A percentile compares a stretch with the other conserved stretches of the same genome.
Evolutionary conservation across 441 rosid species (phyloP).

Genomic region (Raphanus hybrid): DNA sequence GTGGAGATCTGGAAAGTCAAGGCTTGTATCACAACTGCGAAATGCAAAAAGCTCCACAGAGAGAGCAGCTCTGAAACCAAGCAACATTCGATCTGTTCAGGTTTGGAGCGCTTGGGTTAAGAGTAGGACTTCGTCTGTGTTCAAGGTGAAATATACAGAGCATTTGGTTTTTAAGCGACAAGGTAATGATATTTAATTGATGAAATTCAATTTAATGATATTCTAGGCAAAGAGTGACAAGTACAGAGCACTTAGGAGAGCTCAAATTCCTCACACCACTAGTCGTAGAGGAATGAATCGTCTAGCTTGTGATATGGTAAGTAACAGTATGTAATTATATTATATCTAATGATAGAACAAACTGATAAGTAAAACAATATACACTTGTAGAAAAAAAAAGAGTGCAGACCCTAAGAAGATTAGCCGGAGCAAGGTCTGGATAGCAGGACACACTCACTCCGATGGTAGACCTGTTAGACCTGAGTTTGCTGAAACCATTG

Average conservation of each 20-base stretch:
- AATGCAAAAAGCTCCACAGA: not conserved
- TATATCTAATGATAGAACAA: not conserved
- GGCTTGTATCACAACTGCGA: not conserved
- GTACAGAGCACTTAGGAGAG: not conserved
- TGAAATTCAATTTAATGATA: not conserved
- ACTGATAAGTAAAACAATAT: not conserved
- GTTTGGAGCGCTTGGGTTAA: too few relatives aligned
- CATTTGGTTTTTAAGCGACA: not conserved
- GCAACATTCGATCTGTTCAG: not conserved
- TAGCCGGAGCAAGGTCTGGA: not conserved
- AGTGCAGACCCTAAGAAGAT: not conserved
- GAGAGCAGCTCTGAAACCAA: not conserved
- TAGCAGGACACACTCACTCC: not conserved
- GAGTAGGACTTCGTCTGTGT: not conserved
- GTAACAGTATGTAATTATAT: not conserved
- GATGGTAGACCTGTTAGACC: not conserved
- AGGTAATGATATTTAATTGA: not conserved
- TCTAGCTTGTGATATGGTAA: not conserved
- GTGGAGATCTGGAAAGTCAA: not conserved
- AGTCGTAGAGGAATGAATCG: not conserved
- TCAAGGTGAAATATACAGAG: not conserved
- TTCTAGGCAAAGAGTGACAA: not conserved
- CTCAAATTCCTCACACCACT: not conserved
- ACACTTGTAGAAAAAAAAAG: not conserved
- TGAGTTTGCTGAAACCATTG: not conserved